phyloP scores from a whole-genome alignment of 306 rosid species.

The Quercus robur region DNA sequence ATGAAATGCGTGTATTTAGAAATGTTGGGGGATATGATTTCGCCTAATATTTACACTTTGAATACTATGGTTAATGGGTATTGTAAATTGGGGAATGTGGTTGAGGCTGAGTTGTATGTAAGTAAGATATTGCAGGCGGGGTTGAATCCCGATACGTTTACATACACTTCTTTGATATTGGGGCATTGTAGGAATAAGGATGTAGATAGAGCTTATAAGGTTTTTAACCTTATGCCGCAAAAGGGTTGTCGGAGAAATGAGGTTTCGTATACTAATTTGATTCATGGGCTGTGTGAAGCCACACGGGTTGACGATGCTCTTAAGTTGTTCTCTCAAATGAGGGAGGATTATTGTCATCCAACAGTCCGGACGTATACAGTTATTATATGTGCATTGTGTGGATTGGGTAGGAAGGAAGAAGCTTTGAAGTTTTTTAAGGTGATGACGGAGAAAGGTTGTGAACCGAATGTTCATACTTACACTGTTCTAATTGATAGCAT shows the following conservation, averaged over 20 bases:
- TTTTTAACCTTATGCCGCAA: conserved; percentile 49
- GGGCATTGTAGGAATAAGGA: conserved; percentile 64
- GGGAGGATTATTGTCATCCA: conserved; percentile 55
- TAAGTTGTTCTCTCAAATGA: conserved; percentile 55
- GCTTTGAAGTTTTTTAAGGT: conserved; percentile 48
- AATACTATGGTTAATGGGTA: conserved; percentile 67
- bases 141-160: conserved; percentile 54
- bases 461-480: conserved; percentile 71
- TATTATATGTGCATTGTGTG: conserved; percentile 47
- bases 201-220: conserved; percentile 42
- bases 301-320: conserved; percentile 47
- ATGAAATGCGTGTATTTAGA: conserved; percentile 48
- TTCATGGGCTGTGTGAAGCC: conserved; percentile 71
- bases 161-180: conserved; percentile 71
- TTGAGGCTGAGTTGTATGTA: conserved; percentile 42
- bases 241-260: conserved; percentile 56
- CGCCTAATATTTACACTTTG: conserved; percentile 50
- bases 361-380: conserved; percentile 57
- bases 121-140: conserved; percentile 49
- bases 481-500: conserved; percentile 55
- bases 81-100: conserved; percentile 66
- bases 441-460: conserved; percentile 59
- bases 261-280: conserved; percentile 54
- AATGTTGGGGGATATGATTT: conserved; percentile 46
- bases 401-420: conserved; percentile 47